Conservation (phyloP, 805 yeast genomes). For the Metschnikowia vanudenii region DNA sequence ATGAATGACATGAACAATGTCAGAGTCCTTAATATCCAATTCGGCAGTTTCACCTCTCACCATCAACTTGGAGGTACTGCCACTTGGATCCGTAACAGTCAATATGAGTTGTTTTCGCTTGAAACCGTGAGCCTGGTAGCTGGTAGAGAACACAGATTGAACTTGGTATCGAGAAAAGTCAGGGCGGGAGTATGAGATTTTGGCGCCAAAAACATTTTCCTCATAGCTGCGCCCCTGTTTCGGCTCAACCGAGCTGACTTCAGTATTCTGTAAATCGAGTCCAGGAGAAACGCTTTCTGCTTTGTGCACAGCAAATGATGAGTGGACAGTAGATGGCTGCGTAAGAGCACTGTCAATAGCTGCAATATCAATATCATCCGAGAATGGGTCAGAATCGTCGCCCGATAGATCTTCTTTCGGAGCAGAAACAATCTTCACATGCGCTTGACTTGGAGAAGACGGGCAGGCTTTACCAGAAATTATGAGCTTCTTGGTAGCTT, state of each 20-base stretch:
- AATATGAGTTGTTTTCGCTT: slow-evolving; percentile 50
- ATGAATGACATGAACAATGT: slow-evolving; percentile 62
- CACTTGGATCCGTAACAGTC: slow-evolving; percentile 45
- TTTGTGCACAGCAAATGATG: slow-evolving; percentile 2
- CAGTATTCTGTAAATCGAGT: slow-evolving; percentile 46
- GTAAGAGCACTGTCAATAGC: slow-evolving; percentile 17
- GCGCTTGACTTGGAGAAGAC: background rate
- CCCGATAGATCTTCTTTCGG: background rate
- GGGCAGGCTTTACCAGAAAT: background rate
- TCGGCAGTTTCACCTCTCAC: slow-evolving; percentile 62
- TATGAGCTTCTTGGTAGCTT: background rate
- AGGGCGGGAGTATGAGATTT: slow-evolving; percentile 44
- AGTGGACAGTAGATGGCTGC: slow-evolving; percentile 14
- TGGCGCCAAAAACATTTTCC: slow-evolving; percentile 21
- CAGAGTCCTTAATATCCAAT: slow-evolving; percentile 48
- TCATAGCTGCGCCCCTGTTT: background rate
- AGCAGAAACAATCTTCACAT: background rate
- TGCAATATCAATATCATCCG: slow-evolving; percentile 20
- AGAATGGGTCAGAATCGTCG: slow-evolving; percentile 20
- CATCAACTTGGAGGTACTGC: slow-evolving; percentile 39
- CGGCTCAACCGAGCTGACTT: slow-evolving; percentile 33
- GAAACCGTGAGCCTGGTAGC: slow-evolving; percentile 29
- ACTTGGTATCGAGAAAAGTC: slow-evolving; percentile 53
- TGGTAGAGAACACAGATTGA: slow-evolving; percentile 26
- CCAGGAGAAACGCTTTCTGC: slow-evolving; percentile 46